phyloP scores from a whole-genome alignment of 495 filamentous ascomycete genomes.

The Aspergillus asperescens region DNA sequence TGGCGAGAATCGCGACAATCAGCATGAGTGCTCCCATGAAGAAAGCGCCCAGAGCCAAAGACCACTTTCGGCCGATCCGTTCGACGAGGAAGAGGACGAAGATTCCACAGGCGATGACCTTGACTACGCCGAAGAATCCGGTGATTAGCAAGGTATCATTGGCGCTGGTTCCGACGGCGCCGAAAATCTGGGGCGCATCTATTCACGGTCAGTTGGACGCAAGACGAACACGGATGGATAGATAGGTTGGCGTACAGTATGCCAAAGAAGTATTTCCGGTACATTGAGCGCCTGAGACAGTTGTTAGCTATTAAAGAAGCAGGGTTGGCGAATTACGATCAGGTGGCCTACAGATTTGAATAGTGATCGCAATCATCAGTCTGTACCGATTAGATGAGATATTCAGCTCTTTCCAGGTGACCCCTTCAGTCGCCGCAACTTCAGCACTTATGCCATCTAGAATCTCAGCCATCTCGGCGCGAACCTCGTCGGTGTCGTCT shows the following conservation, averaged over 20 bases:
- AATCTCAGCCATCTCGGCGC: slow-evolving; percentile 36
- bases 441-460: slow-evolving; percentile 39
- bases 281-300: slow-evolving; percentile 8
- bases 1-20: slow-evolving; percentile 44
- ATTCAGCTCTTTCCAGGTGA: slow-evolving; percentile 40
- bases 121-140: slow-evolving; percentile 48
- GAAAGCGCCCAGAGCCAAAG: slow-evolving; percentile 48
- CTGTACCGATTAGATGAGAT: slow-evolving; percentile 43
- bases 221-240: slow-evolving; percentile 20
- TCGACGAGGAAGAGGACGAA: slow-evolving; percentile 51
- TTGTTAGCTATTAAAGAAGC: neutral
- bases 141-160: slow-evolving; percentile 40
- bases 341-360: slow-evolving; percentile 30
- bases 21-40: slow-evolving; percentile 42
- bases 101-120: slow-evolving; percentile 40
- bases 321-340: neutral
- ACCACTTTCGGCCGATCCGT: slow-evolving; percentile 48
- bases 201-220: slow-evolving; percentile 20
- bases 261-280: slow-evolving; percentile 17
- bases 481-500: slow-evolving; percentile 23
- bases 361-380: slow-evolving; percentile 38
- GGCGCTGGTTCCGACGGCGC: slow-evolving; percentile 37
- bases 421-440: slow-evolving; percentile 37
- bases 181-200: slow-evolving; percentile 45
- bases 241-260: slow-evolving; percentile 30